Percentiles rank a stretch among this genome's conserved stretches.
These are phyloP conservation scores for Theobroma grandiflorum DNA, from an alignment of 441 rosid species.

Conservation along the genomic window DNA sequence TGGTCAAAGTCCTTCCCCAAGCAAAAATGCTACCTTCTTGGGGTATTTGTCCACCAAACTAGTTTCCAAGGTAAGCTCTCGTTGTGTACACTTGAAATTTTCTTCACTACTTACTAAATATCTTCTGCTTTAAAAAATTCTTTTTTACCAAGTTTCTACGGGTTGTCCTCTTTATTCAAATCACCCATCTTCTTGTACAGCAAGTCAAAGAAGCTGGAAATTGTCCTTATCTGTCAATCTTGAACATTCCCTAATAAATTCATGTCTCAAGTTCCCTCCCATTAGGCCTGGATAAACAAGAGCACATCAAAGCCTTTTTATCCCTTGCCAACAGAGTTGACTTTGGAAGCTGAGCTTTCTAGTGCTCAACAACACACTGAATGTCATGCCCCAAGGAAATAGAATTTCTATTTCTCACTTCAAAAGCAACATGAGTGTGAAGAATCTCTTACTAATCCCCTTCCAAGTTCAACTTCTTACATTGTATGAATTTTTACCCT, in stretches of 20 bases:
- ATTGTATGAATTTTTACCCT: background rate
- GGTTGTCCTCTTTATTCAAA: background rate
- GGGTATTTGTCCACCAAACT: background rate
- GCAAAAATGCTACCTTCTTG: background rate
- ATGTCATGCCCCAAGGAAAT: background rate
- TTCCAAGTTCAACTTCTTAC: background rate
- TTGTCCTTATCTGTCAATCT: slow-evolving; percentile 4
- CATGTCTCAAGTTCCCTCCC: background rate
- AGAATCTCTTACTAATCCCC: background rate
- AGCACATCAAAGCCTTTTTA: no score
- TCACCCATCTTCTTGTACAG: background rate
- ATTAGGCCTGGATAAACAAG: background rate
- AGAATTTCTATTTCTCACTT: background rate
- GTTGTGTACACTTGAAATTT: background rate
- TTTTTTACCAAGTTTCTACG: background rate
- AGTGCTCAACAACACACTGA: background rate
- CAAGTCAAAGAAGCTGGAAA: background rate
- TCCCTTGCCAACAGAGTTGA: background rate
- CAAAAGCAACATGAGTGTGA: background rate
- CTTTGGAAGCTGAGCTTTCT: slow-evolving; percentile 5
- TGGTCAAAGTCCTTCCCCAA: background rate
- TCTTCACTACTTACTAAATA: background rate
- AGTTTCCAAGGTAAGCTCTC: background rate
- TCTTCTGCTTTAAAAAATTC: background rate
- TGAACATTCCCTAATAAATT: background rate